Evolutionary conservation across 2,329 filamentous ascomycete genomes (phyloP).

Genomic region (Thermoascus crustaceus): DNA sequence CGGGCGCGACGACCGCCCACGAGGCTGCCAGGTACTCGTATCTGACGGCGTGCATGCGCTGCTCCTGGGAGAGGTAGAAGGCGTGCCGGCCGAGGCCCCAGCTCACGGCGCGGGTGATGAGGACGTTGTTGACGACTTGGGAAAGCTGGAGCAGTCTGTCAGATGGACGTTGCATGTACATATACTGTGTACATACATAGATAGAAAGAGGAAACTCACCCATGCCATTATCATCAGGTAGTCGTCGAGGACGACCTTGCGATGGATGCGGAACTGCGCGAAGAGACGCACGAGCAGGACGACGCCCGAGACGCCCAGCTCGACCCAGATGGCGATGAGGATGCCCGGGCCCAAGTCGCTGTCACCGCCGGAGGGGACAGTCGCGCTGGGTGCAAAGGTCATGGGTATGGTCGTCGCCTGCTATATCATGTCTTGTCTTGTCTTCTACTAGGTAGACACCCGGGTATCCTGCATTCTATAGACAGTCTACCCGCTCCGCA

Average conservation of each 20-base stretch:
- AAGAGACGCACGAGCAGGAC: slow-evolving; percentile 6
- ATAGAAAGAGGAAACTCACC: slow-evolving; percentile 4
- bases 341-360: slow-evolving; percentile 1
- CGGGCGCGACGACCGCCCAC: slow-evolving; percentile 10
- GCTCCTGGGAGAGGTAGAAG: slow-evolving; percentile 4
- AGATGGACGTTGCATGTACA: too few relatives aligned
- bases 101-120: slow-evolving; percentile 8
- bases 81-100: slow-evolving; percentile 13
- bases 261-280: slow-evolving; percentile 5
- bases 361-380: not conserved
- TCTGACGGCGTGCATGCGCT: slow-evolving; percentile 7
- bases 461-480: too few relatives aligned
- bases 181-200: not conserved
- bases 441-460: too few relatives aligned
- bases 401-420: too few relatives aligned
- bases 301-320: slow-evolving; percentile 4
- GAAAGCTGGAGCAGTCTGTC: slow-evolving; percentile 3
- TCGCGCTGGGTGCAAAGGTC: not conserved
- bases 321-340: slow-evolving; percentile 5
- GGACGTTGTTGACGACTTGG: slow-evolving; percentile 3
- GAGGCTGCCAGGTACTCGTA: slow-evolving; percentile 11
- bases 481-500: too few relatives aligned
- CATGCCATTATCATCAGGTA: slow-evolving; percentile 9
- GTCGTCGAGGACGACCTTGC: slow-evolving; percentile 4
- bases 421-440: too few relatives aligned